Conservation (phyloP, 352 stramenopile species). For the Phytophthora parvispora region DNA sequence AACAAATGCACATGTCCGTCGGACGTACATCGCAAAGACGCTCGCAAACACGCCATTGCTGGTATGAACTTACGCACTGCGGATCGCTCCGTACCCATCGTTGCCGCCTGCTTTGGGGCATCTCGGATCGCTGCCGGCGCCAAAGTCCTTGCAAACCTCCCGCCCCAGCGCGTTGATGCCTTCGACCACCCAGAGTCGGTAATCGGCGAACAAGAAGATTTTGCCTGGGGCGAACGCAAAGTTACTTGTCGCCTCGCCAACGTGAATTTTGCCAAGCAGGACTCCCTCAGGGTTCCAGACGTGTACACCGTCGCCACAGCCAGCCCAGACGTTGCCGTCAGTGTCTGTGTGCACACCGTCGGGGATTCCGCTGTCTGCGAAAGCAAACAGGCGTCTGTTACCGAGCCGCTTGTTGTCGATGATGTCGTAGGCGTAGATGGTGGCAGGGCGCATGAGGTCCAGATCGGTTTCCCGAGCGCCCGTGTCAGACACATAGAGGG, state of each 20-base stretch:
- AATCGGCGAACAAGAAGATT: conserved; percentile 25
- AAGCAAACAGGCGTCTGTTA: conserved; percentile 24
- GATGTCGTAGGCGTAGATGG: conserved; percentile 32
- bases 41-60: too few relatives aligned
- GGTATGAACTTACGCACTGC: too few relatives aligned
- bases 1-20: too few relatives aligned
- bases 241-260: conserved; percentile 25
- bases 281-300: conserved; percentile 29
- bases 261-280: conserved; percentile 30
- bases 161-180: conserved; percentile 26
- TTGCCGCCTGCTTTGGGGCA: neutral
- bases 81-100: too few relatives aligned
- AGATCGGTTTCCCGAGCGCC: conserved; percentile 23
- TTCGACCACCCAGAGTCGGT: conserved; percentile 18
- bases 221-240: conserved; percentile 32
- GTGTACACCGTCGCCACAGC: conserved; percentile 26
- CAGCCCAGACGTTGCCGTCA: conserved; percentile 24
- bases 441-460: conserved; percentile 15
- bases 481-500: conserved; percentile 25
- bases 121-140: conserved; percentile 21
- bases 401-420: conserved; percentile 19
- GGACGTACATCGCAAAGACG: too few relatives aligned
- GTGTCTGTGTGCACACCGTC: conserved; percentile 27
- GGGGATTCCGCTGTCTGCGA: conserved; percentile 24
- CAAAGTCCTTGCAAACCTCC: conserved; percentile 35